Evolutionary conservation across 169 alveolate species (phyloP), one percentile per base, ranked within the genome.

Genomic region (Eimeria maxima): DNA sequence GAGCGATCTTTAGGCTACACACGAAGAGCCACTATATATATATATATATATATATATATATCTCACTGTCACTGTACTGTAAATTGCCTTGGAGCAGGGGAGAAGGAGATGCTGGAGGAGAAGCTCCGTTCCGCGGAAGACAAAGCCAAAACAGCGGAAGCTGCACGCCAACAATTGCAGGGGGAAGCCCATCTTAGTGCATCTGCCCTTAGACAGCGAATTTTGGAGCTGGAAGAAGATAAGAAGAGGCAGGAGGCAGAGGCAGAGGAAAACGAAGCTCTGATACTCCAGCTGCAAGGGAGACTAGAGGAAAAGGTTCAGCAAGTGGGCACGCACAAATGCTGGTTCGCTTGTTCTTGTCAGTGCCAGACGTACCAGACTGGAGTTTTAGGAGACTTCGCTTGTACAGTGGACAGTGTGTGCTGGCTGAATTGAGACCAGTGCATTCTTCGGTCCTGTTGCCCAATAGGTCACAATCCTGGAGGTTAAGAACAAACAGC

Each of bases 201-300:
- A 2, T 33, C 93, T 38, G 38, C 83, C 63, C 93, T 87, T 13
- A 20, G 93, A 44, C 93, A 87, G 50, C 65, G 93, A 4, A 63
- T 63, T 18, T 5, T 78, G 92, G 93, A 93, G 74, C 93, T 93
- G 13, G 96, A 93, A 74, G 83, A 63, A 2, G 93, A 87, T 44
- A 87, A 42, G 83, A 55, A 87, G n/a, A 47, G 93, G n/a, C 93
- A 87, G 42, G 93, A 87, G 45, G 50, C 93, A 6, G 93, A 87
- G 81, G 96, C 89, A 33, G 96, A 93, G 87, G 96, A 78, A 87
- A 93, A 93, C 8, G 96, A 93, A 18, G 96, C 93, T 11, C 74
- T 93, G 55, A 93, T 93, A 55, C 76, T 38, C 44, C 81, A 84
- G 76, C 86, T 93, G 22, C 92, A 93, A 38, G 74, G 87, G 38